Conservation (phyloP, 148 eudicot species). For the Euryodendron excelsum region DNA sequence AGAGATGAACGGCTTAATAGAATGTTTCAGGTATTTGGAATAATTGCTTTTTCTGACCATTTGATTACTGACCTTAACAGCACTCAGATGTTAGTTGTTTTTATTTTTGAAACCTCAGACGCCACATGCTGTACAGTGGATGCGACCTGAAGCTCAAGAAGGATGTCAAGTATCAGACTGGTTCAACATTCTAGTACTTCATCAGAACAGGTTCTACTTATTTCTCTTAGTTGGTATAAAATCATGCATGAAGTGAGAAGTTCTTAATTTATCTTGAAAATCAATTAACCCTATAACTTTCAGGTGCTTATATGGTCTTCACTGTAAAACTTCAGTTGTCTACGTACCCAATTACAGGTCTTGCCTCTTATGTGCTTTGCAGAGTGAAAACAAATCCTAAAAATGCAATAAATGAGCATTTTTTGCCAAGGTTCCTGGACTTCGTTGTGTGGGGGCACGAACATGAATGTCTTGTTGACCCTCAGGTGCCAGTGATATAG, state of each 20-base stretch:
- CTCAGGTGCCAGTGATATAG: constrained; percentile 56
- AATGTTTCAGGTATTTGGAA: constrained; percentile 84
- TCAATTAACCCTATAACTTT: neutral
- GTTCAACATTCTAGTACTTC: constrained; percentile 94
- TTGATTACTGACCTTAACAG: constrained; percentile 1
- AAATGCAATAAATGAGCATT: constrained; percentile 98
- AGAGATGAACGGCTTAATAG: constrained; percentile 98
- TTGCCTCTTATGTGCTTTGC: constrained; percentile 25
- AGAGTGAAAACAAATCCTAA: constrained; percentile 99
- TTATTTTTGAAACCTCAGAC: constrained; percentile 44
- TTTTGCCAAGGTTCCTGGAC: constrained; percentile 91
- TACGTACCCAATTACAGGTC: neutral
- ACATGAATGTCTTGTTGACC: constrained; percentile 97
- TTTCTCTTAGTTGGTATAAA: constrained; percentile 1
- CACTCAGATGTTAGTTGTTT: constrained; percentile 10
- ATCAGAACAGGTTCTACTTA: constrained; percentile 73
- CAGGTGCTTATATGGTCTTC: neutral
- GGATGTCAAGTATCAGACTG: constrained; percentile 85
- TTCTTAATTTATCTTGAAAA: neutral
- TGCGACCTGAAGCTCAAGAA: constrained; percentile 93
- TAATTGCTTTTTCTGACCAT: neutral
- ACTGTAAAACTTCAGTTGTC: neutral
- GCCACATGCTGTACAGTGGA: constrained; percentile 99
- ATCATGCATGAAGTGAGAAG: neutral
- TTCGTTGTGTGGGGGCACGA: constrained; percentile 99